Evolutionary conservation across 1,284 basidiomycete species (phyloP), one percentile per base, ranked within the genome.

Genomic region (Apiotrichum veenhuisii): DNA sequence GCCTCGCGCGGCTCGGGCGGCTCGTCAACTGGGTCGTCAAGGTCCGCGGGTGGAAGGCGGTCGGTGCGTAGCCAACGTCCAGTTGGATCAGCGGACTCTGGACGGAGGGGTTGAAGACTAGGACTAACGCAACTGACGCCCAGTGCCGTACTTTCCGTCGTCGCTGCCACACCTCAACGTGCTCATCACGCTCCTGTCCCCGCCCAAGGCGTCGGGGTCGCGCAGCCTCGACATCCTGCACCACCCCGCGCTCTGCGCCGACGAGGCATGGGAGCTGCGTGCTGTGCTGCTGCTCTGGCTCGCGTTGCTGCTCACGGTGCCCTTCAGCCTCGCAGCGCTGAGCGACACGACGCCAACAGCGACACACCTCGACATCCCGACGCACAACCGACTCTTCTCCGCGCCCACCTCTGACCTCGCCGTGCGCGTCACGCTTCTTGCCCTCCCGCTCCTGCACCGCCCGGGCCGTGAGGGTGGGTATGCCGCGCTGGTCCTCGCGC

Each of bases 231-330:
- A 41, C 2, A 69, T 80, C n/a, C 79, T 58, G 7, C 74, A 73
- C 50, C 70, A 77, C 55, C 64, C 71, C 1, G 53, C 64, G 9
- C 34, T 71, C 5, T 69, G 68, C 1, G 36, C 65, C 5, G 52
- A 65, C n/a, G 64, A 66, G 5, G 64, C 75, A 42, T 98, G 96
- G 96, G 80, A 87, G 45, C 75, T 93, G 50, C 85, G 91, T 55
- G 94, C 96, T 67, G 81, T 89, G 17, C 79, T 91, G 23, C 80
- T 98, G 5, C 80, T 98, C 2, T 98, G 96, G 95, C 82, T 98
- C 14, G 90, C 91, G 18, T 83, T 98, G 18, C 87, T 98, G 51
- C 89, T 89, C 76, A 92, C 91, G 79, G 87, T 98, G 22, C 96
- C 96, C 0, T 99, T 99, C 72, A 86, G 91, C 70, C 80, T 99